Evolutionary conservation across 1,284 basidiomycete genomes (phyloP).

Genomic region (Hymenochaete sp.): DNA sequence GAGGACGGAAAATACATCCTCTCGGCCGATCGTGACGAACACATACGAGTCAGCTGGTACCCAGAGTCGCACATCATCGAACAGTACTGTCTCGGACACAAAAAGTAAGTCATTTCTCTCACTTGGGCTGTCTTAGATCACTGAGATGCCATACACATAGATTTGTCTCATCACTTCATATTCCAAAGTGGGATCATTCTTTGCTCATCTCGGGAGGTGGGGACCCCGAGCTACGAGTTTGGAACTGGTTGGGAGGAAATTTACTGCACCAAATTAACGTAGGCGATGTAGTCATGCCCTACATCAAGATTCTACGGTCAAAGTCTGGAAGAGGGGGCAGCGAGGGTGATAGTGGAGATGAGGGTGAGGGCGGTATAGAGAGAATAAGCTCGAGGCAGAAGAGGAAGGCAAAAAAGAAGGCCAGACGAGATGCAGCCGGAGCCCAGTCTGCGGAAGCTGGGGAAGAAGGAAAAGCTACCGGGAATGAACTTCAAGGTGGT

Average conservation of each 20-base stretch:
- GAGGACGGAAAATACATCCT: conserved; percentile 66
- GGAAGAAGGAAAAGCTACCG: conserved; percentile 19
- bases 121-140: background rate
- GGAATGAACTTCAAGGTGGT: conserved; percentile 19
- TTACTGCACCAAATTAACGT: conserved; percentile 48
- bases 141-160: conserved; percentile 32
- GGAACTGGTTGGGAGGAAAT: conserved; percentile 67
- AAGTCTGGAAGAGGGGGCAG: conserved; percentile 31
- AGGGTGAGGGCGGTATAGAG: conserved; percentile 22
- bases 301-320: conserved; percentile 42
- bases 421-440: too few species aligned
- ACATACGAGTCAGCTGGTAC: conserved; percentile 85
- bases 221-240: conserved; percentile 67
- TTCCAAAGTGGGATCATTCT: conserved; percentile 43
- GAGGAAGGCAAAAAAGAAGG: conserved; percentile 25
- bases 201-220: conserved; percentile 81
- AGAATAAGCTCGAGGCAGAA: conserved; percentile 22
- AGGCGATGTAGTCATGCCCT: conserved; percentile 47
- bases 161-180: conserved; percentile 74
- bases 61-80: conserved; percentile 80
- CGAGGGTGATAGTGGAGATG: conserved; percentile 30
- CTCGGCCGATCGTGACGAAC: conserved; percentile 87
- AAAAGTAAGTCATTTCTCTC: conserved; percentile 45
- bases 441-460: conserved; percentile 24
- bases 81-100: conserved; percentile 76